Evolutionary conservation across 345 rosid species (phyloP), one percentile per base, ranked within the genome.

Genomic region (Salix viminalis): DNA sequence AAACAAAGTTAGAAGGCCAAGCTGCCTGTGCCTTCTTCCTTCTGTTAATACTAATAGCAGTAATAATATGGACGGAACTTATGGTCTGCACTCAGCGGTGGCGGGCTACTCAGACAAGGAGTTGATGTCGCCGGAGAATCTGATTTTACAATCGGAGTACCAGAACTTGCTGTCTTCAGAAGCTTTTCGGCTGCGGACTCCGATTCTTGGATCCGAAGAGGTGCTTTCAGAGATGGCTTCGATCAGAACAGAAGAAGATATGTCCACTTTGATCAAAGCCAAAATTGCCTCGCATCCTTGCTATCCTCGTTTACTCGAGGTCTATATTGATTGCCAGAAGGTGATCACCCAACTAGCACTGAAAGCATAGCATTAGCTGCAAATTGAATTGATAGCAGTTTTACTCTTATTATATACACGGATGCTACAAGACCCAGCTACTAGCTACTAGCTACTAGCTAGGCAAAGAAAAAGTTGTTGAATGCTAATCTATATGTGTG

Each of bases 251-350:
- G 96, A 85, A 9, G 91, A 86, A n/a, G 88, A 76, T 32, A 69
- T 86, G 54, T 79, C 89, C 6, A 66, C 77, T 67, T 50, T 85
- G 37, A 81, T 92, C 87, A 92, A 95, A 85, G 90, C 93, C 14
- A 95, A 79, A 78, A 95, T 95, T 80, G 93, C 90, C 72, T 86
- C 83, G 44, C 99, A 95, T 83, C 97, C 97, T 70, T 84, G 73
- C 41, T 95, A 92, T 79, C 97, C 97, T 78, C 93, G 95, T 67
- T 84, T 95, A 85, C 93, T 95, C 15, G 84, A 88, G 72, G 96
- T 97, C 37, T 95, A 91, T 79, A 86, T 92, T 69, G 96, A 95
- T 76, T 95, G 99, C 84, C 99, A 95, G 80, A 95, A 95, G 99
- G 98, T 96, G 81, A 83, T 58, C 64, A 58, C 23, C 28, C 23